Base-by-base conservation (phyloP, 306 rosid genomes). In the Quercus agrifolia region DNA sequence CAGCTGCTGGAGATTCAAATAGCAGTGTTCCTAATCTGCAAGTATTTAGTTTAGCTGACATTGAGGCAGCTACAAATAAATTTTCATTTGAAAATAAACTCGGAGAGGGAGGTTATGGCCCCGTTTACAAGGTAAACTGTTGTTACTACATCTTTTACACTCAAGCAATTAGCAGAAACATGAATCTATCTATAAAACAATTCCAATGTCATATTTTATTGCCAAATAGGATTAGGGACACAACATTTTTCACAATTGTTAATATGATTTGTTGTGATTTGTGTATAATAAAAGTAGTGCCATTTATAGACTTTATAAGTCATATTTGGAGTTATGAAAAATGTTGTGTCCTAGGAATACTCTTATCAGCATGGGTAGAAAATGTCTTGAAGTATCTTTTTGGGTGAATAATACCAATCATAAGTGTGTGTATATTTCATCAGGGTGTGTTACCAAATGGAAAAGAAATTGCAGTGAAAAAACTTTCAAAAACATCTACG, bases 81-180 rank as follows among this genome's bases (percentile, higher is more conserved):
- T 83, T 85, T 74, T 87, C 88, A 30, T 38, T 52, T 59, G 77
- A 85, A 21, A 83, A 81, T 52, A 85, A 78, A 77, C 83, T 89
- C 30, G 89, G 91, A 75, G 81, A 89, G 81, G 93, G 91, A 33
- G 91, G 91, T 23, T 85, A 77, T 79, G 91, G 91, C 21, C 27
- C 74, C 2, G 89, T 87, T 2, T 85, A 79, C 68, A 87, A 87
- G 88, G 93, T 89, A 82, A 67, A 33, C 6, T 67, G 4, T 18
- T 33, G 10, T 2, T 62, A 62, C 15, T 14, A 54, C n/a, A 74
- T 58, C 81, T 2, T 41, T 49, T 49, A 3, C 54, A 12, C 54
- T 49, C 54, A 49, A 49, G 14, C 54, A 20, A 12, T 59, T 21
- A 0, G 17, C 5, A 23, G 17, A 11, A 59, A 59, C 28, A 59